Conservation (phyloP, 352 stramenopile species). For the Phytopythium litorale region DNA sequence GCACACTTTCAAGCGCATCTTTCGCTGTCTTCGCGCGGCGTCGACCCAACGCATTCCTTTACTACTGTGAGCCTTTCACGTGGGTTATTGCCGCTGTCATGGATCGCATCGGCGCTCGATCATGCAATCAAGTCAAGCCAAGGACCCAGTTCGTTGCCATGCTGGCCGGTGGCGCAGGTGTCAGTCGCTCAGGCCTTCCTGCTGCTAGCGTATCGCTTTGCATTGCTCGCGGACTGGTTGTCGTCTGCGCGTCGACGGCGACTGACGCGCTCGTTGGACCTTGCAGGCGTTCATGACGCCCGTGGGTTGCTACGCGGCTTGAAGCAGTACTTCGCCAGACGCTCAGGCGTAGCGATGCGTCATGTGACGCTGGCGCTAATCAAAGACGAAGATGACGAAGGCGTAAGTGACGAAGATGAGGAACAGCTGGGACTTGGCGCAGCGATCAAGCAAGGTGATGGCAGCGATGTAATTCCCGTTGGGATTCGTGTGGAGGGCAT, state of each 20-base stretch:
- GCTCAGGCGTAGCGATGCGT: not conserved
- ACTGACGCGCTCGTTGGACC: conserved; percentile 17
- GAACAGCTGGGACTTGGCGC: not conserved
- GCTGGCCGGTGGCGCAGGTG: conserved; percentile 7
- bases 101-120: conserved; percentile 12
- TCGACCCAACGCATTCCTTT: not conserved
- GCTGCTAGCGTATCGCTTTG: conserved; percentile 19
- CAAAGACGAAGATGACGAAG: conserved; percentile 6
- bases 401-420: not conserved
- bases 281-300: conserved; percentile 17
- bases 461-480: not conserved
- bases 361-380: conserved; percentile 11
- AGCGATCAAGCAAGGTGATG: not conserved
- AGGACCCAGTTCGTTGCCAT: conserved; percentile 8
- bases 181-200: conserved; percentile 16
- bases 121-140: not conserved
- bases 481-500: conserved; percentile 23
- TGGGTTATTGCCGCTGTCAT: conserved; percentile 19
- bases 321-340: conserved; percentile 5
- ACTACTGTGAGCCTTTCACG: conserved; percentile 9
- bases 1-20: not conserved
- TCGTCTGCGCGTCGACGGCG: conserved; percentile 6
- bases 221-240: conserved; percentile 20
- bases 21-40: not conserved
- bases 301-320: conserved; percentile 12